Evolutionary conservation across 352 stramenopile species (phyloP), one percentile per base, ranked within the genome.

Genomic region (Paralagenidium karlingii): DNA sequence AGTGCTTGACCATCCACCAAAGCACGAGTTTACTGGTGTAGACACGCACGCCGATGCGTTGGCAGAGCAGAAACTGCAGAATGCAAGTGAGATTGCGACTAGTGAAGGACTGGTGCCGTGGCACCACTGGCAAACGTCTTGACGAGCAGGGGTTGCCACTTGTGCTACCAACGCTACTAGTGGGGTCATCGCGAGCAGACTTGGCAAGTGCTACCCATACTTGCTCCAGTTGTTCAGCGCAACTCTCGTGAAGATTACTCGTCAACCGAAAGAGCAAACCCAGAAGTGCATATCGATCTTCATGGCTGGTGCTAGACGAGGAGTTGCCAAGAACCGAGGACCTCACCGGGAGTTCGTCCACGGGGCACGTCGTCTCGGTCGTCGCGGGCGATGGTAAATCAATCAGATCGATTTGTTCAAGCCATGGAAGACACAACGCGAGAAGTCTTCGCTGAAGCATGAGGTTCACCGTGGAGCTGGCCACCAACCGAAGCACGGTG

Each of bases 141-240:
- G 46, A 55, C 31, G 24, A 31, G 12, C 5, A 5, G 5, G 49
- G 37, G 13, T 43, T 63, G 4, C 2, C 24, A 9, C 33, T 21
- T 29, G 50, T 37, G 15, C 45, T 32, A 5, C 7, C 34, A 13
- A 26, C 32, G 2, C 29, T 58, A 27, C 34, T 44, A 5, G 52
- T n/a, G n/a, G n/a, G n/a, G n/a, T n/a, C n/a, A n/a, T n/a, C n/a
- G n/a, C n/a, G n/a, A n/a, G n/a, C n/a, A n/a, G n/a, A 45, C 11
- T 77, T 82, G 0, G 59, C 63, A 8, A 86, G 37, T 10, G 71
- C 82, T 0, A 82, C 49, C 71, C 68, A 86, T 1, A 58, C 59
- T 22, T 76, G 68, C 30, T 86, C 71, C n/a, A 83, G 45, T 39
- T 80, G 61, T 0, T 71, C 62, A 4, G 40, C 34, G 43, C 64